Conservation (phyloP, 2,329 filamentous ascomycete genomes). For the Chalara sp. region DNA sequence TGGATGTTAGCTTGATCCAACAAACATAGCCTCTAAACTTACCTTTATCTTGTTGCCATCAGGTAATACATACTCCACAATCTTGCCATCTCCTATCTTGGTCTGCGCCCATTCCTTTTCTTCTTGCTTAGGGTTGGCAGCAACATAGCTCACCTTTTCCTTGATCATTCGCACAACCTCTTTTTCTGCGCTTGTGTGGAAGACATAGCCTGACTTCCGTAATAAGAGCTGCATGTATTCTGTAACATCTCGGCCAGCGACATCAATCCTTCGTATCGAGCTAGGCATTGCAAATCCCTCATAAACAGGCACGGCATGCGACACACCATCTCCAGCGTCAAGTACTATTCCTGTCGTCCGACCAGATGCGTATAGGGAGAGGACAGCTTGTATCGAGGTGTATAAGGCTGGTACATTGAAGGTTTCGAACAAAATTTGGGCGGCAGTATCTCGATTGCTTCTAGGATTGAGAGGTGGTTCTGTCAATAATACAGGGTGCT, state of each 20-base stretch:
- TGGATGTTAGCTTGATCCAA: constrained; percentile 9
- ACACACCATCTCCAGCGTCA: constrained; percentile 92
- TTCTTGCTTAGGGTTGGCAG: constrained; percentile 82
- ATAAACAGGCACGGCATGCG: constrained; percentile 94
- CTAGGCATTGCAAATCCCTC: constrained; percentile 96
- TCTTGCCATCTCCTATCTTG: constrained; percentile 71
- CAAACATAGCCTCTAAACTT: constrained; percentile 13
- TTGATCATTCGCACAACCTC: constrained; percentile 98
- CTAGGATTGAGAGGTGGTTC: constrained; percentile 94
- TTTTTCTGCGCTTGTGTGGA: constrained; percentile 98
- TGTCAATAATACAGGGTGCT: constrained; percentile 93
- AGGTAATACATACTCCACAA: constrained; percentile 80
- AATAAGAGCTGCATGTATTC: constrained; percentile 89
- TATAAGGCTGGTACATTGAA: constrained; percentile 97
- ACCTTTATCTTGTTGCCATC: constrained; percentile 94
- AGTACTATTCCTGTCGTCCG: constrained; percentile 94
- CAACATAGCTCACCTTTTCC: constrained; percentile 88
- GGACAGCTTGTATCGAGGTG: constrained; percentile 92
- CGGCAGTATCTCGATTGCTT: constrained; percentile 90
- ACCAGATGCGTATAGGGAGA: constrained; percentile 92
- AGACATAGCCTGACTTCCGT: constrained; percentile 86
- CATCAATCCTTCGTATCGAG: constrained; percentile 91
- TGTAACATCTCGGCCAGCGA: constrained; percentile 91
- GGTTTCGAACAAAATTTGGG: constrained; percentile 96
- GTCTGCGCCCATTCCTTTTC: constrained; percentile 91